phyloP scores from a whole-genome alignment of 331 rosid species.

The Cydonia oblonga region DNA sequence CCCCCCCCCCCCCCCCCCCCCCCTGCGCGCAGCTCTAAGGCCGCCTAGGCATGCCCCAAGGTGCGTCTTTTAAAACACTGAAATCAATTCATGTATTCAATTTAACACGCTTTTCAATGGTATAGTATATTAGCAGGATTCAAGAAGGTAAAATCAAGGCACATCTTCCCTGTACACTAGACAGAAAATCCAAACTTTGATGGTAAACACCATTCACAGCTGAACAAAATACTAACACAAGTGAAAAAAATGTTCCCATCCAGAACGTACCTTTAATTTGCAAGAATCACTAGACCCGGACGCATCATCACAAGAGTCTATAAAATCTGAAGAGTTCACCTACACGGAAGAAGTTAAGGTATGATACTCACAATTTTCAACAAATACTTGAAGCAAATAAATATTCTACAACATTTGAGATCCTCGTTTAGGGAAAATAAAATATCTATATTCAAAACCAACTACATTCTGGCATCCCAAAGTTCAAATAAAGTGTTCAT shows the following conservation, averaged over 20 bases:
- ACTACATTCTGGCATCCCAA: conserved; percentile 2
- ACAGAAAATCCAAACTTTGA: neutral
- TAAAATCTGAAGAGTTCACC: conserved; percentile 38
- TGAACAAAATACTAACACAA: neutral
- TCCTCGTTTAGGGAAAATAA: neutral
- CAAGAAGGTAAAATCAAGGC: neutral
- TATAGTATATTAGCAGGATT: neutral
- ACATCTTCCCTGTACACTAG: neutral
- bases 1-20: no score
- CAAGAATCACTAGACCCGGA: conserved; percentile 34
- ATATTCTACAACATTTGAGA: neutral
- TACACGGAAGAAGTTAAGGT: conserved; percentile 26
- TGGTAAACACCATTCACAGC: neutral
- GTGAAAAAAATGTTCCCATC: conserved; percentile 2
- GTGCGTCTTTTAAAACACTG: no score
- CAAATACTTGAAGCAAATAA: neutral
- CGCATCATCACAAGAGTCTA: conserved; percentile 16
- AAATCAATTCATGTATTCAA: neutral
- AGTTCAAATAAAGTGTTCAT: conserved; percentile 5
- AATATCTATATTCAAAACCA: neutral
- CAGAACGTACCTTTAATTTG: conserved; percentile 58
- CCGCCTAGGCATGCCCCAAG: no score
- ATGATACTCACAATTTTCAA: neutral
- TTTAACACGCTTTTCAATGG: neutral
- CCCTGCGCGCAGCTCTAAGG: no score